These are phyloP conservation scores for Geranomyces michiganensis DNA, from an alignment of 192 early-diverging fungal genomes.

Conservation along the genomic window DNA sequence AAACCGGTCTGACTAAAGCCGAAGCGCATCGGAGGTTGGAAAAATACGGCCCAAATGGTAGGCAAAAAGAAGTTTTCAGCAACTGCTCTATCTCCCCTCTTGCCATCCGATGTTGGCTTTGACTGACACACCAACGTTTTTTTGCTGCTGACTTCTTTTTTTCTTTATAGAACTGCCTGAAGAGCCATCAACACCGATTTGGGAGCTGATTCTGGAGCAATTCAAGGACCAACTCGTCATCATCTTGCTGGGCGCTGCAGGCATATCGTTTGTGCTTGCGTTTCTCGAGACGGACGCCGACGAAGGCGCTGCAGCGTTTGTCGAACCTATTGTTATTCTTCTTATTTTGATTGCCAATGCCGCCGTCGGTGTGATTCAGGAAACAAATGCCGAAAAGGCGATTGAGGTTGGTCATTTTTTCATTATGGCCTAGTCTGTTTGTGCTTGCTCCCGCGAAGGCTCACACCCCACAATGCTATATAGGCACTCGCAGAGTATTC, in stretches of 20 bases:
- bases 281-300: slow-evolving; percentile 75
- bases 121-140: no score
- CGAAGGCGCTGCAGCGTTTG: slow-evolving; percentile 80
- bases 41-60: slow-evolving; percentile 82
- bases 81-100: no score
- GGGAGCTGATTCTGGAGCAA: slow-evolving; percentile 93
- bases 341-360: slow-evolving; percentile 98
- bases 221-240: slow-evolving; percentile 99
- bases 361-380: slow-evolving; percentile 94
- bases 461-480: neutral
- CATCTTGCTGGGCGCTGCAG: slow-evolving; percentile 89
- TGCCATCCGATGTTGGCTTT: no score
- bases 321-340: slow-evolving; percentile 97
- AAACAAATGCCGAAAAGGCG: slow-evolving; percentile 94
- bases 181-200: slow-evolving; percentile 87
- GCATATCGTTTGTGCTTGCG: slow-evolving; percentile 90
- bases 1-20: slow-evolving; percentile 65
- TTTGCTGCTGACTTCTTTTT: neutral
- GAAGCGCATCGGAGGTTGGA: slow-evolving; percentile 66
- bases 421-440: neutral
- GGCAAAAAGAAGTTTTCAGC: neutral
- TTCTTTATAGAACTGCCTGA: slow-evolving; percentile 74
- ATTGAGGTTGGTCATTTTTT: slow-evolving; percentile 72
- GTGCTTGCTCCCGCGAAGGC: neutral
- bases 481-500: slow-evolving; percentile 93